Percentiles rank a stretch among this genome's conserved stretches.
phyloP scores from a whole-genome alignment of 2,329 filamentous ascomycete species.

The Apiospora saccharicola region DNA sequence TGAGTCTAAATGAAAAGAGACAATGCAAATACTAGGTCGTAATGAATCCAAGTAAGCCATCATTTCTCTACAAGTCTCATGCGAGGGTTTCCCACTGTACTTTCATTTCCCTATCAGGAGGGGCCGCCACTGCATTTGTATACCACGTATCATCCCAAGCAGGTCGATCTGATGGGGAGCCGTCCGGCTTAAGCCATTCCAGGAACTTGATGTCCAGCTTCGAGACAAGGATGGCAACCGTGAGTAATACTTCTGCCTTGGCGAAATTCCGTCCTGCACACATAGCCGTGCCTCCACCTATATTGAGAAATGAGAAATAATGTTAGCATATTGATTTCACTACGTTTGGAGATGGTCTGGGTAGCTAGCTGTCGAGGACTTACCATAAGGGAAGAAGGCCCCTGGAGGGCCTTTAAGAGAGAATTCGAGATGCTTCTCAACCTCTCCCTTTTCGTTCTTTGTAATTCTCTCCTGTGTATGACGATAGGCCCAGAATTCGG shows the following conservation, averaged over 20 bases:
- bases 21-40: too few relatives aligned
- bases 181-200: constrained; percentile 25
- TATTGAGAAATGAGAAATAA: too few relatives aligned
- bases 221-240: constrained; percentile 40
- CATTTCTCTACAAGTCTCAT: too few relatives aligned
- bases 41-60: too few relatives aligned
- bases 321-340: too few relatives aligned
- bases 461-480: background rate
- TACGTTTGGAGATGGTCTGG: too few relatives aligned
- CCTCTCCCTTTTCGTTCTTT: background rate
- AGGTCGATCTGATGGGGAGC: constrained; percentile 23
- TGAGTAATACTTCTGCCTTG: constrained; percentile 47
- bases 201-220: constrained; percentile 42
- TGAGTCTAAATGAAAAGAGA: too few relatives aligned
- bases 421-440: background rate
- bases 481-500: background rate
- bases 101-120: constrained; percentile 27
- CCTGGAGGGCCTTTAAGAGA: background rate
- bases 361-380: background rate
- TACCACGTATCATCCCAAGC: constrained; percentile 24
- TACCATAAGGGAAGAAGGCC: background rate
- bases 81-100: constrained; percentile 10
- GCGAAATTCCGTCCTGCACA: constrained; percentile 44
- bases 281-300: too few relatives aligned
- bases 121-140: constrained; percentile 18